Evolutionary conservation across 2,329 filamentous ascomycete genomes (phyloP).

Genomic region (Monosporascus sp.): DNA sequence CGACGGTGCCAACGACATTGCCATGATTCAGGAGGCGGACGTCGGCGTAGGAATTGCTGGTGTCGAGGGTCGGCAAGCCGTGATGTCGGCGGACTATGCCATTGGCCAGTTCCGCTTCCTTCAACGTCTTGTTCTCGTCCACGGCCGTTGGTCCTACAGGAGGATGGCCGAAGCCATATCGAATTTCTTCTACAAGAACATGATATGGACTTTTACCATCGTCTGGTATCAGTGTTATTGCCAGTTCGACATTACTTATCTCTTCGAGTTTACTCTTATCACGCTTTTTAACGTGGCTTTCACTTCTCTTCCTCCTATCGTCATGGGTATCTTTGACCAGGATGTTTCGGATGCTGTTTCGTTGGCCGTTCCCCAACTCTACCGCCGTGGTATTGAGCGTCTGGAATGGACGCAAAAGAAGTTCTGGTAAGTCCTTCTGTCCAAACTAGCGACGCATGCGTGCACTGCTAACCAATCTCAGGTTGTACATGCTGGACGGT

Average conservation of each 20-base stretch:
- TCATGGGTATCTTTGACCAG: constrained; percentile 96
- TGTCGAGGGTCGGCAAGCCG: constrained; percentile 85
- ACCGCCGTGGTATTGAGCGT: constrained; percentile 90
- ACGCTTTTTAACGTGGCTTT: constrained; percentile 95
- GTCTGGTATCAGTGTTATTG: constrained; percentile 98
- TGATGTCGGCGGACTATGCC: constrained; percentile 94
- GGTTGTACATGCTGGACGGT: constrained; percentile 91
- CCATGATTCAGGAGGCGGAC: constrained; percentile 96
- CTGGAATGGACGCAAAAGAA: constrained; percentile 94
- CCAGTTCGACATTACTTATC: constrained; percentile 93
- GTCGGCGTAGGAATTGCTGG: constrained; percentile 95
- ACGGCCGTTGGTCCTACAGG: constrained; percentile 94
- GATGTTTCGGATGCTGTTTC: constrained; percentile 94
- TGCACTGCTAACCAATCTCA: constrained; percentile 29
- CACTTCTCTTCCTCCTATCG: constrained; percentile 87
- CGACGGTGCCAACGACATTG: constrained; percentile 92
- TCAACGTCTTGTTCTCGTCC: constrained; percentile 78
- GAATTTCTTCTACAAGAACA: constrained; percentile 99
- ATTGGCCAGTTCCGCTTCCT: constrained; percentile 92
- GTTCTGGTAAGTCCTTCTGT: constrained; percentile 69
- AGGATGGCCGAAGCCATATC: constrained; percentile 88
- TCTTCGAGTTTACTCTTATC: constrained; percentile 98
- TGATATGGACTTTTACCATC: constrained; percentile 92
- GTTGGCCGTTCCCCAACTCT: constrained; percentile 88
- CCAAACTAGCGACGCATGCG: constrained; percentile 21